Percentiles rank a stretch among this genome's conserved stretches.
phyloP scores from a whole-genome alignment of 1,284 basidiomycete species.

The Heliocybe sulcata region DNA sequence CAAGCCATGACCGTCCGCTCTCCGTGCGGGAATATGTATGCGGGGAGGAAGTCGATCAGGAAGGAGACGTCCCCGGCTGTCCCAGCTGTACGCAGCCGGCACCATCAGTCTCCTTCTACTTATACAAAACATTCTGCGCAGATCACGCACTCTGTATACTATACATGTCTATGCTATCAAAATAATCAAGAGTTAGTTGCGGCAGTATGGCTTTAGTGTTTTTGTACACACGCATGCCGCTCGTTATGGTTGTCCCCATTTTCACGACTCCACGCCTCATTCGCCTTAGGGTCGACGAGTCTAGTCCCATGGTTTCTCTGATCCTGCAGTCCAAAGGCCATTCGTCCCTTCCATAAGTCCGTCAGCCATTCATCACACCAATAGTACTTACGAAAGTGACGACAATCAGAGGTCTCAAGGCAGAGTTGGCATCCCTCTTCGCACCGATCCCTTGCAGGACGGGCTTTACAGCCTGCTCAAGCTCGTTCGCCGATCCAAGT shows the following conservation, averaged over 20 bases:
- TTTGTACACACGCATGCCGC: constrained; percentile 53
- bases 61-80: constrained; percentile 73
- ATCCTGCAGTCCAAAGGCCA: constrained; percentile 37
- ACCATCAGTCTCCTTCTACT: background rate
- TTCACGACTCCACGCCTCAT: constrained; percentile 49
- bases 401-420: constrained; percentile 38
- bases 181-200: constrained; percentile 6
- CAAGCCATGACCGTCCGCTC: constrained; percentile 63
- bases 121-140: background rate
- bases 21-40: constrained; percentile 69
- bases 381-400: constrained; percentile 50
- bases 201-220: no score
- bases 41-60: constrained; percentile 75
- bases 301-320: constrained; percentile 74
- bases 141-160: constrained; percentile 49
- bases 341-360: no score
- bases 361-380: no score
- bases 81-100: constrained; percentile 38
- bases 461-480: constrained; percentile 21
- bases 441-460: constrained; percentile 17
- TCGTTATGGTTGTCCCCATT: constrained; percentile 37
- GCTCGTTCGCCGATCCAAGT: constrained; percentile 16
- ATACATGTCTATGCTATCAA: constrained; percentile 66
- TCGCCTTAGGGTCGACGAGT: constrained; percentile 41
- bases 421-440: constrained; percentile 16